Conservation (phyloP, 2,329 filamentous ascomycete genomes). For the Aspergillus aculeatus region DNA sequence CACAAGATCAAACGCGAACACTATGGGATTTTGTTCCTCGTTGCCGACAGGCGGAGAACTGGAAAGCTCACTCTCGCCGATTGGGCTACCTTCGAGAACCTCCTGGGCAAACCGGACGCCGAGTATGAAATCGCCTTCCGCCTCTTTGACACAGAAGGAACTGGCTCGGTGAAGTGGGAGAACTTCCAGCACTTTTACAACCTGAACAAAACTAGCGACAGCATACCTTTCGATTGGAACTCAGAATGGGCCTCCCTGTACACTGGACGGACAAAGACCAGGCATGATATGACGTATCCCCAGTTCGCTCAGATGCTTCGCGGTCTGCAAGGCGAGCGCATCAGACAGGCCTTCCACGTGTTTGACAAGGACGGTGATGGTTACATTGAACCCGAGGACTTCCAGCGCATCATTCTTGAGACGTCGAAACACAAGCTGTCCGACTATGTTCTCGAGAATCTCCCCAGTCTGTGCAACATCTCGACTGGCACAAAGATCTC, state of each 20-base stretch:
- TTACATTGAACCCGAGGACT: slow-evolving; percentile 92
- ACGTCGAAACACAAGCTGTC: slow-evolving; percentile 95
- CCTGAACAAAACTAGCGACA: slow-evolving; percentile 79
- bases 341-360: slow-evolving; percentile 88
- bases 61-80: slow-evolving; percentile 78
- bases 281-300: slow-evolving; percentile 88
- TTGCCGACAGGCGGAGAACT: slow-evolving; percentile 75
- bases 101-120: slow-evolving; percentile 89
- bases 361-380: slow-evolving; percentile 91
- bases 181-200: slow-evolving; percentile 83
- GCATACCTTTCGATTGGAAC: slow-evolving; percentile 93
- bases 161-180: slow-evolving; percentile 84
- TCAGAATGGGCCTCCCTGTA: slow-evolving; percentile 96
- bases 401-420: slow-evolving; percentile 93
- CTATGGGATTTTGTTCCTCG: slow-evolving; percentile 87
- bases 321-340: slow-evolving; percentile 90
- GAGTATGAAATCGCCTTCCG: slow-evolving; percentile 99
- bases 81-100: slow-evolving; percentile 91
- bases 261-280: slow-evolving; percentile 80
- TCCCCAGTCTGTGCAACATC: slow-evolving; percentile 93
- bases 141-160: slow-evolving; percentile 84
- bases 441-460: slow-evolving; percentile 87
- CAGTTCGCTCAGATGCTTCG: slow-evolving; percentile 99
- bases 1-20: slow-evolving; percentile 98
- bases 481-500: slow-evolving; percentile 88